Evolutionary conservation across 257 asterid genomes (phyloP).

Genomic region (Paulownia fortunei): DNA sequence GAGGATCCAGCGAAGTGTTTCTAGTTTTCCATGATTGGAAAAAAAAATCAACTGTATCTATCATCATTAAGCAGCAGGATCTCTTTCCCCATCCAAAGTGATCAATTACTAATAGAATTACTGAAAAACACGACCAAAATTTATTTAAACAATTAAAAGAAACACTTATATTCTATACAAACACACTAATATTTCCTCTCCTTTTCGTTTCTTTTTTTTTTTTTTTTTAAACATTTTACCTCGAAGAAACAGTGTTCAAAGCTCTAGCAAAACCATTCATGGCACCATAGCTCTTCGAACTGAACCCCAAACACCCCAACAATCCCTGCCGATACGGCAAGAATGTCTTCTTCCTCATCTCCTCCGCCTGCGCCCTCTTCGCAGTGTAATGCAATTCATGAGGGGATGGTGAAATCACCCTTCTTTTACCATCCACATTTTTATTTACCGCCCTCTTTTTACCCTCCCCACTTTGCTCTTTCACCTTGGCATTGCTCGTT

Average conservation of each 20-base stretch:
- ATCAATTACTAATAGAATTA: neutral
- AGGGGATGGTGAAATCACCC: conserved; percentile 59
- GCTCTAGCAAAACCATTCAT: conserved; percentile 82
- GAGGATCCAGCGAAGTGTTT: too few relatives aligned
- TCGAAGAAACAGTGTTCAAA: conserved; percentile 71
- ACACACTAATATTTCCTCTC: neutral
- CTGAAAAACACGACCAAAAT: neutral
- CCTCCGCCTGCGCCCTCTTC: conserved; percentile 84
- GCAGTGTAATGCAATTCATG: conserved; percentile 87
- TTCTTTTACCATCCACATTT: conserved; percentile 47
- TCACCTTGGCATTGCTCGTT: neutral
- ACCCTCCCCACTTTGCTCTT: conserved; percentile 27
- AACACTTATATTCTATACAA: conserved; percentile 9
- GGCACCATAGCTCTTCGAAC: conserved; percentile 79
- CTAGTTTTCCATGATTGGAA: neutral
- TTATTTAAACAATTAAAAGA: neutral
- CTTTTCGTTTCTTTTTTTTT: neutral
- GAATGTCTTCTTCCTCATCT: conserved; percentile 83
- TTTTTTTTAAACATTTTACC: conserved; percentile 35
- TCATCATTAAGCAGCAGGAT: neutral
- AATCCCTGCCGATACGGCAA: conserved; percentile 75
- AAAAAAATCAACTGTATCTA: neutral
- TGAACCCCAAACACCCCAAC: conserved; percentile 79
- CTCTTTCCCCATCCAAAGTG: neutral
- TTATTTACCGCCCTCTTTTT: conserved; percentile 50